Evolutionary conservation across 202 grass and related monocot genomes (phyloP), one percentile per base, ranked within the genome.

Genomic region (Elaeis oleifera): DNA sequence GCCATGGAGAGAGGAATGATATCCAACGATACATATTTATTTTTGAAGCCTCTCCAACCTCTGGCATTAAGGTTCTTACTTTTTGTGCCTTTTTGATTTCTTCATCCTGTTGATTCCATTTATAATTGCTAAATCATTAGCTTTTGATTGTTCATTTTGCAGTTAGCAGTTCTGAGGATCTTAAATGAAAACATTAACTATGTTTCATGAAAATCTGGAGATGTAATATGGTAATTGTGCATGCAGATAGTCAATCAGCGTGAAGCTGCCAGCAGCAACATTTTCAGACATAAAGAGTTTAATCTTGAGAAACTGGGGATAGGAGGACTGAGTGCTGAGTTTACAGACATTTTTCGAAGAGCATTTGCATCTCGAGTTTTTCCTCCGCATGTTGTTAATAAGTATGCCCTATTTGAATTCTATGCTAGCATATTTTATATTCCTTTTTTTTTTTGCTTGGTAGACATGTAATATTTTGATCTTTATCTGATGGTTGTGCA

Each of bases 301-400:
- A 89, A 94, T 75, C 69, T 99, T 62, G 82, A 99, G 79, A 92
- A 94, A 65, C 71, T 99, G 61, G 94, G 94, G 50, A 99, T 99
- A 62, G 94, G 94, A 78, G 94, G 94, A 55, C 73, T 99, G 67
- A 64, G 88, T 78, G 65, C 69, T 82, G 94, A 99, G 77, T 99
- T 99, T 54, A 86, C 88, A 25, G 94, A 99, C 64, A 94, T 99
- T 51, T 99, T 99, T 81, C 74, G 94, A 80, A 82, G 94, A 75
- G 94, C 94, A 67, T 99, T 99, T 75, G 94, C 94, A 72, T 99
- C 94, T 61, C 84, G 94, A 69, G 88, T 99, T 64, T 94, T 99
- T 73, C 94, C 94, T 63, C 79, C 85, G 58, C 51, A 78, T 6
- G 88, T 99, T 73, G 85, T 94, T 56, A 99, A 69, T 74, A 85